phyloP scores from a whole-genome alignment of 495 filamentous ascomycete genomes.

The Penicillium samsonianum region DNA sequence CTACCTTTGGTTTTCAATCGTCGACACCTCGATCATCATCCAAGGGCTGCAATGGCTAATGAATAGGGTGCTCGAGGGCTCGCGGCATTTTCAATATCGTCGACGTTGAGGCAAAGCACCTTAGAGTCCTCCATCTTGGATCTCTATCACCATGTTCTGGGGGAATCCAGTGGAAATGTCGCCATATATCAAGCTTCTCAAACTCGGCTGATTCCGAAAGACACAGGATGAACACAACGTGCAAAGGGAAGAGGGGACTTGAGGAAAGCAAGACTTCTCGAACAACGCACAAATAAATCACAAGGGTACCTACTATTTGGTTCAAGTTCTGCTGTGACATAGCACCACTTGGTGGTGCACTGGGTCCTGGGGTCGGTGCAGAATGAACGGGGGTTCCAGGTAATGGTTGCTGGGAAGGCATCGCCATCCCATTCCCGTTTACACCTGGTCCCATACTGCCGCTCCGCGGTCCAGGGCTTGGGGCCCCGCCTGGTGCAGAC shows the following conservation, averaged over 20 bases:
- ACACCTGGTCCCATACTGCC: constrained; percentile 51
- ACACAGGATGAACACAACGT: background rate
- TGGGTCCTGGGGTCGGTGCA: constrained; percentile 41
- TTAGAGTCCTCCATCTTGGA: background rate
- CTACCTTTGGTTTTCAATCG: background rate
- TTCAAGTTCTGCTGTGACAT: constrained; percentile 88
- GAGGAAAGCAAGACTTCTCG: background rate
- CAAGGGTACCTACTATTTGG: constrained; percentile 73
- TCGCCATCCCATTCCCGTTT: constrained; percentile 48
- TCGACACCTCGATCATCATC: background rate
- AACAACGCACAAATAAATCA: background rate
- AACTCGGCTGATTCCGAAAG: background rate
- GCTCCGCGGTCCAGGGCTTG: constrained; percentile 52
- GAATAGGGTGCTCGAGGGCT: background rate
- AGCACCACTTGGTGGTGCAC: constrained; percentile 45
- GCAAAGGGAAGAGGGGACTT: background rate
- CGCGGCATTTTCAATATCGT: background rate
- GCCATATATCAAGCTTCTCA: background rate
- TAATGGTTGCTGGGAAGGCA: constrained; percentile 53
- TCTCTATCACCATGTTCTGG: background rate
- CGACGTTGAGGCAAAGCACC: background rate
- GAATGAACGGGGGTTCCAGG: constrained; percentile 39
- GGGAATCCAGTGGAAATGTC: background rate
- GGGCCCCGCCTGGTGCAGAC: constrained; percentile 52
- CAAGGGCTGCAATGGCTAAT: background rate